Percentiles rank a stretch among this genome's conserved stretches.
phyloP scores from a whole-genome alignment of 164 flowering plant species.

The Stephania cephalantha region DNA sequence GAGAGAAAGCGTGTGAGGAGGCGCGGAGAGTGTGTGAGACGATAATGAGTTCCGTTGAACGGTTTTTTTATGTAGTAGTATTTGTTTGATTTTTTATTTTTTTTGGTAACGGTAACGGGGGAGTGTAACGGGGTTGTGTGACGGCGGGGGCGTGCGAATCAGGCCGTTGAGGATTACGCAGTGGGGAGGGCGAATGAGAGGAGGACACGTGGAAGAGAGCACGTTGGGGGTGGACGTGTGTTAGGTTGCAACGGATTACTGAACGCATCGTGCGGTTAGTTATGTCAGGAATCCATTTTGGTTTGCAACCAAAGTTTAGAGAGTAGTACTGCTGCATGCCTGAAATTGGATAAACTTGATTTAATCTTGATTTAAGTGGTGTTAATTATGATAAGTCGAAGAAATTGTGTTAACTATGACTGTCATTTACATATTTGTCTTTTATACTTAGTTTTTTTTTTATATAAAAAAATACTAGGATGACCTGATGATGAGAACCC shows the following conservation, averaged over 20 bases:
- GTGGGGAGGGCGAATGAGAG: not conserved
- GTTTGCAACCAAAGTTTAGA: not conserved
- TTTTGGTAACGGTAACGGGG: not conserved
- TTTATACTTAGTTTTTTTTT: no score
- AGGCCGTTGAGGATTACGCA: slow-evolving; percentile 1
- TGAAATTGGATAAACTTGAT: no score
- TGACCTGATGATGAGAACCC: no score
- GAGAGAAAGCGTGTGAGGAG: slow-evolving; percentile 8
- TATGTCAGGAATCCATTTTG: not conserved
- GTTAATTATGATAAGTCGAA: no score
- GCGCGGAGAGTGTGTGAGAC: slow-evolving; percentile 2
- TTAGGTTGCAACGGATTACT: slow-evolving; percentile 13
- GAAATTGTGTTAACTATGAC: no score
- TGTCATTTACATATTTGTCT: no score
- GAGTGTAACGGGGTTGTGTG: slow-evolving; percentile 14
- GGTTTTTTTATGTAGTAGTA: slow-evolving; percentile 4
- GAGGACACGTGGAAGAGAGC: slow-evolving; percentile 6
- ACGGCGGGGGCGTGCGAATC: slow-evolving; percentile 32
- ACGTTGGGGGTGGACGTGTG: not conserved
- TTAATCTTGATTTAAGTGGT: no score
- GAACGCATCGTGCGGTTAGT: slow-evolving; percentile 5
- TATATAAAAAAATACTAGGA: no score
- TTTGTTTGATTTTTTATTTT: slow-evolving; percentile 1
- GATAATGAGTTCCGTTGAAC: slow-evolving; percentile 16
- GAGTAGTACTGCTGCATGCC: no score